phyloP scores from a whole-genome alignment of 2,329 filamentous ascomycete genomes.

The Alternaria sp. region DNA sequence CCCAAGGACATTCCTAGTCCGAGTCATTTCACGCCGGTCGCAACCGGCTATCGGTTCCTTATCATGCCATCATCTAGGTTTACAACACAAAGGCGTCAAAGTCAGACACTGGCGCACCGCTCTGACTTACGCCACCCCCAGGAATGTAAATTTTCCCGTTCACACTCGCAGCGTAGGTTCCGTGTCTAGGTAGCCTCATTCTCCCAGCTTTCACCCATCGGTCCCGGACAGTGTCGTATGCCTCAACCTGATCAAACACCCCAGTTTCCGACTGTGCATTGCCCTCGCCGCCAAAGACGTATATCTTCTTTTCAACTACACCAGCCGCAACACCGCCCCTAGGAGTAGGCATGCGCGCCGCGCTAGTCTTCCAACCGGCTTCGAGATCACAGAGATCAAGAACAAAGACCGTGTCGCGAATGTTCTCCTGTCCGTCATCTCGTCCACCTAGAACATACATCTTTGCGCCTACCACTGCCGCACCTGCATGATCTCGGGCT shows the following conservation, averaged over 20 bases:
- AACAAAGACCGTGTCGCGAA: conserved; percentile 32
- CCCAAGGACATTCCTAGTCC: neutral
- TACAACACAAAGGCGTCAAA: conserved; percentile 29
- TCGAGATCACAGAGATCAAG: conserved; percentile 33
- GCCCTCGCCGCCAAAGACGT: conserved; percentile 40
- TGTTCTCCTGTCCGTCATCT: conserved; percentile 19
- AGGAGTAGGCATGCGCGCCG: conserved; percentile 32
- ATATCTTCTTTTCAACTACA: conserved; percentile 30
- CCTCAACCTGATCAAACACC: conserved; percentile 32
- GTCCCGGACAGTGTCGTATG: conserved; percentile 29
- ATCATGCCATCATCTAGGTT: neutral
- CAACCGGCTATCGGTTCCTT: neutral
- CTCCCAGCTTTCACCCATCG: conserved; percentile 23
- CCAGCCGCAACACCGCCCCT: conserved; percentile 34
- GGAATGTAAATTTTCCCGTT: conserved; percentile 33
- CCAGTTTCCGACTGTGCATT: conserved; percentile 23
- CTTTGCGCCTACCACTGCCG: conserved; percentile 28
- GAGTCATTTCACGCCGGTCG: neutral
- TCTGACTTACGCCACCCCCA: conserved; percentile 29
- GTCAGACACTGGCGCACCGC: conserved; percentile 21
- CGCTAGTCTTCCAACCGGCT: conserved; percentile 27
- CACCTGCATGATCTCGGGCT: conserved; percentile 35
- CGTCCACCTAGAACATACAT: conserved; percentile 40
- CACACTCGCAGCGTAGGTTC: conserved; percentile 34
- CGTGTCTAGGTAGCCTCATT: conserved; percentile 39